Conservation (phyloP, 225 moss, liverwort and hornwort species). For the Physcomitrium patens region DNA sequence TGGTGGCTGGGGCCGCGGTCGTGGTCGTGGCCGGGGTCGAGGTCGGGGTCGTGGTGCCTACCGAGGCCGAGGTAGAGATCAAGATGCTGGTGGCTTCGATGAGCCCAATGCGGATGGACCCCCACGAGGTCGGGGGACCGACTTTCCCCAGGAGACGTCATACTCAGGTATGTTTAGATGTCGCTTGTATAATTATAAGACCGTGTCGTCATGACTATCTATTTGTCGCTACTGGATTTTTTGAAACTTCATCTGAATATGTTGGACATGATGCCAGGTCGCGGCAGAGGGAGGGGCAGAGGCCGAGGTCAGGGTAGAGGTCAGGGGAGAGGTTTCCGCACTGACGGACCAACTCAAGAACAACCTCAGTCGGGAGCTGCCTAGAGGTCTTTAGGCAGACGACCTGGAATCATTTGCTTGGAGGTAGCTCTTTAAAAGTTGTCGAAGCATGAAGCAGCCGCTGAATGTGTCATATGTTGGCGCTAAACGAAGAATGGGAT, state of each 20-base stretch:
- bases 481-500: conserved; percentile 23
- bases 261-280: conserved; percentile 14
- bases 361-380: conserved; percentile 35
- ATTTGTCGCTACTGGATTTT: not conserved
- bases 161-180: conserved; percentile 29
- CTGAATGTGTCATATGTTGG: conserved; percentile 22
- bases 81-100: conserved; percentile 76
- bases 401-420: conserved; percentile 31
- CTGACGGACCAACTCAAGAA: conserved; percentile 70
- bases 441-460: conserved; percentile 42
- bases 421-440: conserved; percentile 42
- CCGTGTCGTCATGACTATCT: not conserved
- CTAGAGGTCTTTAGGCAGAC: conserved; percentile 17
- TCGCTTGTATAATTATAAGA: not conserved
- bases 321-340: conserved; percentile 79
- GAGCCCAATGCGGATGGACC: conserved; percentile 65
- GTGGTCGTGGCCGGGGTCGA: conserved; percentile 68
- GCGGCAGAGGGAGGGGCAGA: conserved; percentile 70
- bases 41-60: conserved; percentile 72
- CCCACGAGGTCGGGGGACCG: conserved; percentile 65
- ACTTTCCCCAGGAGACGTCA: conserved; percentile 31
- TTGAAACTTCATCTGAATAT: not conserved
- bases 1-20: conserved; percentile 75
- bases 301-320: conserved; percentile 90
- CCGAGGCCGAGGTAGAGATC: conserved; percentile 84